Base-by-base conservation (phyloP, 1,284 basidiomycete species). In the Pyrrhoderma lamaoense region DNA sequence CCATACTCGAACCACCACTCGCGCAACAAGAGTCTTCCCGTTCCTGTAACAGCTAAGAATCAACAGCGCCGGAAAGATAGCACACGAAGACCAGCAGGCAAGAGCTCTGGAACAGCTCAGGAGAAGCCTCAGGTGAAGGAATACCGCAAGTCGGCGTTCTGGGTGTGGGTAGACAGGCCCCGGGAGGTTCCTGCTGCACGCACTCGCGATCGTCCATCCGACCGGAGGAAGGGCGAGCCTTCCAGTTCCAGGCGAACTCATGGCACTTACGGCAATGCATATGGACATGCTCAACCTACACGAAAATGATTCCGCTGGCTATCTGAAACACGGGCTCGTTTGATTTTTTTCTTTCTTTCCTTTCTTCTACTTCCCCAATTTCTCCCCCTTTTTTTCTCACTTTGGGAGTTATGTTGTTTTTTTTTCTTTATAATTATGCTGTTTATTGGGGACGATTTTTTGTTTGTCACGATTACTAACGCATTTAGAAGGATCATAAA, bases 1-100 rank as follows among this genome's bases (percentile, higher is more conserved):
- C 53, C 57, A 37, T 27, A 35, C n/a, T 39, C 44, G 9, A 54
- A 45, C 62, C 38, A 66, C 68, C 5, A 59, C 60, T 21, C 44
- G 13, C 47, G 47, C 27, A 51, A 42, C 23, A 44, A 40, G 19
- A 31, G 37, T 18, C 38, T 54, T 9, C 53, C 53, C 23, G 49
- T 38, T 13, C 53, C 53, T 19, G 53, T 54, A 21, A 54, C 53
- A 19, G 53, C 53, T 7, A 50, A 46, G 48, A 37, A 16, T 47
- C 16, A 22, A 18, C n/a, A 16, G 8, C 43, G 49, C 19, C 48
- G 53, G 39, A 50, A 46, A 42, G 43, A 39, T 31, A 54, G 53
- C 45, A 42, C 48, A 27, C 48, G 53, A 8, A 42, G 49, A 27
- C 53, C 53, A 22, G 14, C 49, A 18, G 39, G 31, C 1, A 40